These are phyloP conservation scores for Umbilicaria muhlenbergii DNA, from an alignment of 495 filamentous ascomycete genomes.

Conservation along the genomic window DNA sequence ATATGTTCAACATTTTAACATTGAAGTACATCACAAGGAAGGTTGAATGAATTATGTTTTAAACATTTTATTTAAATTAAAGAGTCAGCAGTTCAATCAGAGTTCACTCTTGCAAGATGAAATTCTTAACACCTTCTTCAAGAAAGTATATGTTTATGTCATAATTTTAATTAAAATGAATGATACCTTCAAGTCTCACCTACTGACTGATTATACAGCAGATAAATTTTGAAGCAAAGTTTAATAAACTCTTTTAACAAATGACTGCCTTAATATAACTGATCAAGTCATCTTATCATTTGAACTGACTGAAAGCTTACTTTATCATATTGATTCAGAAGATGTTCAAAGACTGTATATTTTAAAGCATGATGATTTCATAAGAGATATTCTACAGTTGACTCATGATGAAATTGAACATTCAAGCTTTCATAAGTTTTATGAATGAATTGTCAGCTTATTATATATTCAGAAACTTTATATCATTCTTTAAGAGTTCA, in stretches of 20 bases:
- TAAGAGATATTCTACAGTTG: constrained; percentile 3
- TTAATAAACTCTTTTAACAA: neutral
- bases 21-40: neutral
- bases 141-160: neutral
- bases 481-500: constrained; percentile 1
- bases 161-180: neutral
- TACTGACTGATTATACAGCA: neutral
- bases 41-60: neutral
- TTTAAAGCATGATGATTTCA: neutral
- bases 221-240: neutral
- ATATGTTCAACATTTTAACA: neutral
- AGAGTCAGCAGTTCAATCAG: too few species aligned
- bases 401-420: constrained; percentile 1
- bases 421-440: neutral
- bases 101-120: too few species aligned
- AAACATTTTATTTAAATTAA: neutral
- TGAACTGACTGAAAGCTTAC: neutral
- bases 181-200: neutral
- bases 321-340: neutral
- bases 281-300: neutral
- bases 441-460: neutral
- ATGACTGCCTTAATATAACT: neutral
- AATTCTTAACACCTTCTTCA: too few species aligned
- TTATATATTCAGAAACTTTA: neutral
- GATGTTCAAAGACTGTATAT: constrained; percentile 1